Conservation (phyloP, 2,329 filamentous ascomycete species). For the Metarhizium guizhouense region DNA sequence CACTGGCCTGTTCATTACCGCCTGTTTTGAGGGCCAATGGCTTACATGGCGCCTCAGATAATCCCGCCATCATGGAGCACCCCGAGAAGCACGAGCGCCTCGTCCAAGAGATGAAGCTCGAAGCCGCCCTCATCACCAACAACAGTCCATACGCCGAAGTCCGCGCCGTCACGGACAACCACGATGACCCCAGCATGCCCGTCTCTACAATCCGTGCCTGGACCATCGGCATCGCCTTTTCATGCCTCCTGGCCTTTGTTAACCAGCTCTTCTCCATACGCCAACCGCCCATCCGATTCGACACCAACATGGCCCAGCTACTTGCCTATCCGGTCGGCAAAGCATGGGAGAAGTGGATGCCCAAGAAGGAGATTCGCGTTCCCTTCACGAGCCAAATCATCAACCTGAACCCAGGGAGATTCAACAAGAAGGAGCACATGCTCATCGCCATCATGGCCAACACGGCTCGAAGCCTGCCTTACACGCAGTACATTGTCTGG, state of each 20-base stretch:
- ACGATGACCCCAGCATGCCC: slow-evolving; percentile 39
- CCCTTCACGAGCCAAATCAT: slow-evolving; percentile 21
- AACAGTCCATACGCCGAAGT: slow-evolving; percentile 49
- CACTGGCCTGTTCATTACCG: background rate
- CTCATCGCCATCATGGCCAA: slow-evolving; percentile 50
- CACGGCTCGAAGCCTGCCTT: slow-evolving; percentile 34
- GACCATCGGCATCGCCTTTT: slow-evolving; percentile 39
- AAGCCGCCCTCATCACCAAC: slow-evolving; percentile 41
- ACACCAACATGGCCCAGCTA: slow-evolving; percentile 44
- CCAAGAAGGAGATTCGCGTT: slow-evolving; percentile 30
- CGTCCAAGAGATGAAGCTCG: slow-evolving; percentile 43
- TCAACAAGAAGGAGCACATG: slow-evolving; percentile 49
- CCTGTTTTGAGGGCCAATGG: background rate
- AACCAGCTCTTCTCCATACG: slow-evolving; percentile 50
- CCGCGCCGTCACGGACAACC: slow-evolving; percentile 44
- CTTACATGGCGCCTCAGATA: slow-evolving; percentile 9
- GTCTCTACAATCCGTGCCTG: slow-evolving; percentile 43
- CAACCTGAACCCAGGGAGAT: slow-evolving; percentile 40
- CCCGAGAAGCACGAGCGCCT: slow-evolving; percentile 29
- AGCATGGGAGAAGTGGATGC: slow-evolving; percentile 33
- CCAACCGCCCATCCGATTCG: slow-evolving; percentile 39
- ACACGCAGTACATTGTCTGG: slow-evolving; percentile 42
- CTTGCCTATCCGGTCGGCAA: slow-evolving; percentile 41
- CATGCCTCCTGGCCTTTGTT: slow-evolving; percentile 33
- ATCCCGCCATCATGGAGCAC: slow-evolving; percentile 21